Base-by-base conservation (phyloP, 495 filamentous ascomycete genomes). In the Penicillium atrosanguineum region DNA sequence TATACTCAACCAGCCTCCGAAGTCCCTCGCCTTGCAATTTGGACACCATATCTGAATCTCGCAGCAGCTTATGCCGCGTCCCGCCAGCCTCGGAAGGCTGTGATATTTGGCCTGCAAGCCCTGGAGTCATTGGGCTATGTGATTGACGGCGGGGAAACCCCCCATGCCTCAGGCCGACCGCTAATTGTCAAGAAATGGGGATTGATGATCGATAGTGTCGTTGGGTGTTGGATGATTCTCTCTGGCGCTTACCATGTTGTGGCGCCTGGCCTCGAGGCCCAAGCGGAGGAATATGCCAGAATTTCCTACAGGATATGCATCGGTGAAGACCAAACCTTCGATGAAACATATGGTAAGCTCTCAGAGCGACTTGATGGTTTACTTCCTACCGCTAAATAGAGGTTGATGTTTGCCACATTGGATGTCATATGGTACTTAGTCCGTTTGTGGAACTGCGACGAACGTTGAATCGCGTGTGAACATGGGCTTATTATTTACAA, bases 161-260 rank as follows among this genome's bases (percentile, higher is more conserved):
- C 61, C 7, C 40, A 48, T 40, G 25, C n/a, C 12, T 14, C 60
- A n/a, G 56, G 49, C 6, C 26, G 28, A 25, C 21, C 44, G 19
- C 41, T 75, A 18, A 41, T 64, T 56, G 69, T 81, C 36, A 55
- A 69, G 60, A 59, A 68, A 55, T 79, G 77, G 76, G 77, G 77
- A 3, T 7, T 68, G 16, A 53, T 69, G 52, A 46, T 26, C 11
- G 62, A 74, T 9, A 8, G n/a, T 12, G 37, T 65, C 7, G 45
- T 77, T 7, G 55, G 51, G 3, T 64, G 60, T 20, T 78, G 76
- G 73, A 65, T 70, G 55, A 38, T 55, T 48, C 63, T 78, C 37
- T 52, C 50, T 14, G 6, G 26, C 1, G 53, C 56, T n/a, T 78
- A 75, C 61, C 18, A 21, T 3, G 11, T 41, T 7, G 14, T 73